Conservation (phyloP, 257 asterid species). For the Capsicum baccatum region DNA sequence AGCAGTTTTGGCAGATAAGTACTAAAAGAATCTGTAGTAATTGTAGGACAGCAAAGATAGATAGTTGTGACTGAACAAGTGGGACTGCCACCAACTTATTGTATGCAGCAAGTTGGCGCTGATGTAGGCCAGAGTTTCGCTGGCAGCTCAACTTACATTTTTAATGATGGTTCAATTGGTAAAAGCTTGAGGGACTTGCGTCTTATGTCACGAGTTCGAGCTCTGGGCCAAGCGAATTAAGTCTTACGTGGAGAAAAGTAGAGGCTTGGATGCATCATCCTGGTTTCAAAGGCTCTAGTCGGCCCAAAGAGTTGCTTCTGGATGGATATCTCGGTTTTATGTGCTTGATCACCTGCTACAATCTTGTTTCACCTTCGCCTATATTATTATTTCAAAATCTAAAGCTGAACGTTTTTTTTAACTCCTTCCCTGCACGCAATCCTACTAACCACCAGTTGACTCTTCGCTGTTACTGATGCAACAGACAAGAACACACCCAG, state of each 20-base stretch:
- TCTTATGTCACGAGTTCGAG: not conserved
- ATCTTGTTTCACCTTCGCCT: slow-evolving; percentile 10
- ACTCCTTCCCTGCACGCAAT: not conserved
- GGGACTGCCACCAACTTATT: not conserved
- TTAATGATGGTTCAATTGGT: not conserved
- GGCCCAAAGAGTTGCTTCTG: not conserved
- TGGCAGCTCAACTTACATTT: not conserved
- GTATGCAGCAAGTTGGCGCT: slow-evolving; percentile 16
- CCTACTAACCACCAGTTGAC: not conserved
- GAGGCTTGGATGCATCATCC: not conserved
- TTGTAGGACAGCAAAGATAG: not conserved
- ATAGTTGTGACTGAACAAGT: not conserved
- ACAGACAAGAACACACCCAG: not conserved
- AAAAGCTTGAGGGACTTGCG: not conserved
- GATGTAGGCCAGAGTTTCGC: not conserved
- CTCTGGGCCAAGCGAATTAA: not conserved
- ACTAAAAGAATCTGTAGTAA: not conserved
- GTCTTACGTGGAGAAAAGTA: not conserved
- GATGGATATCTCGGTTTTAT: not conserved
- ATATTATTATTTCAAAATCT: not conserved
- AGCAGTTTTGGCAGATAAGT: not conserved
- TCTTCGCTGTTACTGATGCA: not conserved
- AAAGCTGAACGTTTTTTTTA: not conserved
- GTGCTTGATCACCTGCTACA: not conserved
- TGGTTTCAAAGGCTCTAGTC: not conserved